Base-by-base conservation (phyloP, 2,329 filamentous ascomycete species). In the Domatiomyces catenatus region DNA sequence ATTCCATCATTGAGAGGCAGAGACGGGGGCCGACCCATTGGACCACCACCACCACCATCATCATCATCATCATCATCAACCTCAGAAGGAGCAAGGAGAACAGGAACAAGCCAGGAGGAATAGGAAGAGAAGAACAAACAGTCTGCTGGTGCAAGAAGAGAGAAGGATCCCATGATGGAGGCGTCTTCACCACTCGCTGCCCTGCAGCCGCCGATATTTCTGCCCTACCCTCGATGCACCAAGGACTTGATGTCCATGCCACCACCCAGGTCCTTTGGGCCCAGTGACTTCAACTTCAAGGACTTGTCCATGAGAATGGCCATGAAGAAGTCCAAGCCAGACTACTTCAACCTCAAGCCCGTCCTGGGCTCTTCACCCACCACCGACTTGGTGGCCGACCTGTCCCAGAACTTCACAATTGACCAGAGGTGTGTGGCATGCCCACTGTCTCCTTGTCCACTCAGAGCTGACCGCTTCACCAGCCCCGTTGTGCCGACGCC, bases 361-460 rank as follows among this genome's bases (percentile, higher is more conserved):
- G 73, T 86, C 61, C 80, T 80, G 59, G 86, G 87, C 47, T 94
- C 89, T 18, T 98, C 92, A 51, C 92, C 92, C 5, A 89, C 88
- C 36, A 81, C 87, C 48, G 94, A 86, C 63, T 73, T 98, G 59
- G 90, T 89, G 43, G 89, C 88, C 55, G 92, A 98, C 69, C 76
- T 96, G 61, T 95, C 89, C 52, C 88, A 94, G 65, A 98, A 96
- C 72, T 94, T 96, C 66, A 85, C 90, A 65, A 85, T 96, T 66
- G 89, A 95, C 68, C 87, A 84, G 63, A 95, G 89, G 90, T 95
- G 74, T 76, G 71, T 54, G 55, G 43, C 19, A 45, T 45, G 22
- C 18, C 1, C 10, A 19, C 10, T n/a, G 1, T 18, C 7, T 15
- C 10, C 12, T 20, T n/a, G 22, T 12, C 43, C 2, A 20, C 10